Base-by-base conservation (phyloP, 176 grass and related monocot genomes). In the Typha latifolia region DNA sequence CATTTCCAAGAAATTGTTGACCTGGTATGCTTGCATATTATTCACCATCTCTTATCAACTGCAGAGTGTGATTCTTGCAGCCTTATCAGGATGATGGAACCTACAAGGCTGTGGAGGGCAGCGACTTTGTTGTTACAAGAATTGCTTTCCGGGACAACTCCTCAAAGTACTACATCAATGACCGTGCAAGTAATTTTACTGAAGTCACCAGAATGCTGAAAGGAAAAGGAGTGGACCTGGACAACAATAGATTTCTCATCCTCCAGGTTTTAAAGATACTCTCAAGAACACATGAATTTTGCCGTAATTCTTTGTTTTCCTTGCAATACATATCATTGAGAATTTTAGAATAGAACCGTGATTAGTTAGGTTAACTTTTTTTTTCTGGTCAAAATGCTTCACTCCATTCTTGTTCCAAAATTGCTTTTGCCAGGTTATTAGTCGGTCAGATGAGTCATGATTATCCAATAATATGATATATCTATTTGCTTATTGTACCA, bases 1-100 rank as follows among this genome's bases (percentile, higher is more conserved):
- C 83, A 85, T 78, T 92, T 97, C 70, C 94, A 97, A 87, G 94
- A 97, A 97, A 97, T 97, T 64, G 76, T 97, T 56, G 94, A 97
- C 71, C 49, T 87, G 94, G 94, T 97, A 87, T 72, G 66, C 66
- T 78, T 79, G 18, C 77, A 47, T 69, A 19, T 19, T 21, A 9
- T 59, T 11, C 7, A 59, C n/a, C 15, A 19, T 59, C 14, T 59
- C 16, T 59, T 59, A 59, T 21, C 14, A 22, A 10, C 53, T 22
- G 8, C 16, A 59, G 51, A 55, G 51, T 52, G 3, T 37, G 1
- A 24, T 68, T 74, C 62, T 62, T 77, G 4, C 75, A 48, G 49
- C 21, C 53, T 63, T 69, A 77, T 61, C 81, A 97, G 94, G 85
- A 91, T 70, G 89, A 86, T 66, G 94, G 89, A 63, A 84, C 84